Evolutionary conservation across 768 basidiomycete genomes (phyloP).

Genomic region (Rhodotorula taiwanensis): DNA sequence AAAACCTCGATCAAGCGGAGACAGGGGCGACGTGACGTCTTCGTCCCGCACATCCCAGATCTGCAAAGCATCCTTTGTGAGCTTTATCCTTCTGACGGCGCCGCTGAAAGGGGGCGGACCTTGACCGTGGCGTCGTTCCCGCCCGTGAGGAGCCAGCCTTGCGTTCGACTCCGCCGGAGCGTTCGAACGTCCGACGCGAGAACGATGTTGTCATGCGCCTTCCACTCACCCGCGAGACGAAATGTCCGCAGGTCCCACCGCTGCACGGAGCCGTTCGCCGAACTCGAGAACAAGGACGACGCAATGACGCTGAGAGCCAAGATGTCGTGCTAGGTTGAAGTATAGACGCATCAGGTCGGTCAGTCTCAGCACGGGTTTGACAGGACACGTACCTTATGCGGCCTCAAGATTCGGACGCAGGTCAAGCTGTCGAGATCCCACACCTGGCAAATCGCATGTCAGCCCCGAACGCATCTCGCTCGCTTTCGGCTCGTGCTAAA

Average conservation of each 20-base stretch:
- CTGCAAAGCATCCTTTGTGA: neutral
- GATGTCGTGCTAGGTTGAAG: conserved; percentile 60
- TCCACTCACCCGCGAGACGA: conserved; percentile 75
- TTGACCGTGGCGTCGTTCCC: conserved; percentile 81
- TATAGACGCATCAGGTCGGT: neutral
- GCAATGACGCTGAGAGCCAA: conserved; percentile 68
- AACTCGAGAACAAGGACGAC: conserved; percentile 52
- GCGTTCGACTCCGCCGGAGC: neutral
- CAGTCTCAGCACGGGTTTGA: neutral
- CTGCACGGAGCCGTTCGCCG: conserved; percentile 60
- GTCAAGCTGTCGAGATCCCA: conserved; percentile 86
- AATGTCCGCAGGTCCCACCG: conserved; percentile 71
- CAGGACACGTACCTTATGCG: conserved; percentile 58
- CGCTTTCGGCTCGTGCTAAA: too few species aligned
- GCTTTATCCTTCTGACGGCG: neutral
- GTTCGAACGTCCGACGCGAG: conserved; percentile 45
- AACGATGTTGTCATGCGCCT: conserved; percentile 70
- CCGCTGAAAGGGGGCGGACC: conserved; percentile 45
- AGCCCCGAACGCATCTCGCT: neutral
- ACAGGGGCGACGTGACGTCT: neutral
- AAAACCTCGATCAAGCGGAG: conserved; percentile 14
- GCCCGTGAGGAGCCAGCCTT: conserved; percentile 55
- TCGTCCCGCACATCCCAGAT: conserved; percentile 1
- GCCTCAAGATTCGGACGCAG: conserved; percentile 74
- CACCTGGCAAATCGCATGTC: neutral